Evolutionary conservation across 441 rosid species (phyloP), one percentile per base, ranked within the genome.

Genomic region (Brassica hybrid): DNA sequence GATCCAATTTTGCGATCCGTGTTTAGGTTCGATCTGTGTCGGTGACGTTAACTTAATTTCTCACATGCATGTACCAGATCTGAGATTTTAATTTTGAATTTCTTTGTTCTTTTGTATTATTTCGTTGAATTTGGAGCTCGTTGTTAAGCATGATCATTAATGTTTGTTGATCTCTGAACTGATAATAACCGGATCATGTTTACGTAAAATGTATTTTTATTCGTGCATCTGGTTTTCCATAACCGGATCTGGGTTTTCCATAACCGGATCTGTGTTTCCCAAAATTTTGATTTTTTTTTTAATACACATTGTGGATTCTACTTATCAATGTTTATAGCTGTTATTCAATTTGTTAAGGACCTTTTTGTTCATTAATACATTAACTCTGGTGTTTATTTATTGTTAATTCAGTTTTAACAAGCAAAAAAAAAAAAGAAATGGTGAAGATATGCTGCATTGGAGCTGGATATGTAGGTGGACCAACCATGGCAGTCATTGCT

Each of bases 361-460:
- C 17, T 1, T 64, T 52, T 65, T 56, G 16, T 71, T 50, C 66
- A 50, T 69, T 27, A 27, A 27, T 25, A 25, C 54, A 21, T 43
- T 21, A 7, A 7, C 45, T 21, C 2, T 45, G 72, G 56, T 77
- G 65, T 50, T 78, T 78, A 58, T 56, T 10, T 67, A 14, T 30
- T 74, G 45, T 36, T 19, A 6, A 32, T 75, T 65, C 62, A 80
- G 71, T 34, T 65, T n/a, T n/a, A 41, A 23, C 14, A 78, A 79
- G 69, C 57, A 86, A 86, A 2, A n/a, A n/a, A n/a, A n/a, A 45
- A 45, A 12, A 45, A 45, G n/a, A n/a, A 77, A 94, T 92, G 98
- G 98, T 94, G 92, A 94, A 94, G 92, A 89, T 93, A 72, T 93
- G 98, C 72, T 93, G 98, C 80, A 91, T 93, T 61, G 97, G 98